Percentiles rank a stretch among this genome's conserved stretches.
These are phyloP conservation scores for Fusarium staphyleae DNA, from an alignment of 2,329 filamentous ascomycete genomes.

Conservation along the genomic window DNA sequence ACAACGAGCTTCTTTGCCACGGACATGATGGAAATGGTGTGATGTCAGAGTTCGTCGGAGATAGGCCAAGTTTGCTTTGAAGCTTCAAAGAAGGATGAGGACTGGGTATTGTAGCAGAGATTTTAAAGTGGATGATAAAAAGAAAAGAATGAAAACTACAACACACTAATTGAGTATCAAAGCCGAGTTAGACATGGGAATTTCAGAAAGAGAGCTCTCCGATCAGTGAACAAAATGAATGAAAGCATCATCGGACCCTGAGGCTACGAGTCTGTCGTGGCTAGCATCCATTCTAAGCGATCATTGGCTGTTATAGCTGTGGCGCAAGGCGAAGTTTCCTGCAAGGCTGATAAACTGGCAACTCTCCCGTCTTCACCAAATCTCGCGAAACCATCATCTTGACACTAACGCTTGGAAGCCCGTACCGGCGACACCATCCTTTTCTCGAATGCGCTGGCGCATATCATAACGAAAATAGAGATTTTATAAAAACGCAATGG, in stretches of 20 bases:
- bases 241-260: constrained; percentile 38
- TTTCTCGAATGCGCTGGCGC: background rate
- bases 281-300: background rate
- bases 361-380: background rate
- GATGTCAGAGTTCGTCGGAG: constrained; percentile 19
- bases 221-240: constrained; percentile 32
- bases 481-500: constrained; percentile 52
- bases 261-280: constrained; percentile 33
- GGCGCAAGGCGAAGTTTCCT: constrained; percentile 9
- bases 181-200: background rate
- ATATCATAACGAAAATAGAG: background rate
- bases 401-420: background rate
- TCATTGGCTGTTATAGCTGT: constrained; percentile 23
- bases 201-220: constrained; percentile 7
- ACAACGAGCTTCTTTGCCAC: constrained; percentile 83
- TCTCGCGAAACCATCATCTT: constrained; percentile 5
- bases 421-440: background rate
- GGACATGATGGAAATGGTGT: constrained; percentile 53
- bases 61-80: constrained; percentile 4
- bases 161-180: constrained; percentile 21
- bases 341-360: constrained; percentile 20
- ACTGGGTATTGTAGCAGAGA: background rate
- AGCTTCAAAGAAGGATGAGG: background rate
- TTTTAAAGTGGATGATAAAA: background rate
- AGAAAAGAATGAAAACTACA: background rate